These are phyloP conservation scores for Talaromyces sp. DNA, from an alignment of 2,329 filamentous ascomycete species.

Conservation along the genomic window DNA sequence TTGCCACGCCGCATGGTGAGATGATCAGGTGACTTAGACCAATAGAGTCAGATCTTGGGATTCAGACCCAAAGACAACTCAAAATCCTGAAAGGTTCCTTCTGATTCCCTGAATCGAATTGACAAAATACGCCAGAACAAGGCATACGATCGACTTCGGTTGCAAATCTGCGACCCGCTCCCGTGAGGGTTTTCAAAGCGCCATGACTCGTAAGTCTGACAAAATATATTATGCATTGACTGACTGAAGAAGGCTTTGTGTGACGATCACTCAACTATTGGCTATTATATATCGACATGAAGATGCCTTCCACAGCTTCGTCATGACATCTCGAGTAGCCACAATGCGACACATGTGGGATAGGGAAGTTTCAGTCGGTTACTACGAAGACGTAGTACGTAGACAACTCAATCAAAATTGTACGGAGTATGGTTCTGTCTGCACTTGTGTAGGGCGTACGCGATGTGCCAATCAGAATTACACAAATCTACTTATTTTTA, in stretches of 20 bases:
- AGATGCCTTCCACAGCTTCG: background rate
- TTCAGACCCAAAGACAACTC: background rate
- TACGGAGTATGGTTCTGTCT: background rate
- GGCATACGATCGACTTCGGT: conserved; percentile 3
- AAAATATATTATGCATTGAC: background rate
- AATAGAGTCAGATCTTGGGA: background rate
- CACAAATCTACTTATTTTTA: background rate
- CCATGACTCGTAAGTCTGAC: conserved; percentile 7
- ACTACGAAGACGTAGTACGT: background rate
- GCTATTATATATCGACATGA: background rate
- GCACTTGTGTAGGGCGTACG: background rate
- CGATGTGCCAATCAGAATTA: background rate
- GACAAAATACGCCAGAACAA: conserved; percentile 7
- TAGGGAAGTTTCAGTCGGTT: background rate
- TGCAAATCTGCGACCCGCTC: conserved; percentile 6
- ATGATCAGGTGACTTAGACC: conserved; percentile 16
- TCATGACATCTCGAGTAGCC: background rate
- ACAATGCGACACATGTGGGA: background rate
- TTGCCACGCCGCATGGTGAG: conserved; percentile 20
- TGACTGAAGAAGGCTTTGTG: background rate
- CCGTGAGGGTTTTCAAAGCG: conserved; percentile 2
- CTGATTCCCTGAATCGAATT: background rate
- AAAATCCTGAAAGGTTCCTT: background rate
- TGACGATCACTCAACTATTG: background rate
- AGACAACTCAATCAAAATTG: background rate